Conservation (phyloP, 192 early-diverging fungal species). For the Helicostylum pulchrum region DNA sequence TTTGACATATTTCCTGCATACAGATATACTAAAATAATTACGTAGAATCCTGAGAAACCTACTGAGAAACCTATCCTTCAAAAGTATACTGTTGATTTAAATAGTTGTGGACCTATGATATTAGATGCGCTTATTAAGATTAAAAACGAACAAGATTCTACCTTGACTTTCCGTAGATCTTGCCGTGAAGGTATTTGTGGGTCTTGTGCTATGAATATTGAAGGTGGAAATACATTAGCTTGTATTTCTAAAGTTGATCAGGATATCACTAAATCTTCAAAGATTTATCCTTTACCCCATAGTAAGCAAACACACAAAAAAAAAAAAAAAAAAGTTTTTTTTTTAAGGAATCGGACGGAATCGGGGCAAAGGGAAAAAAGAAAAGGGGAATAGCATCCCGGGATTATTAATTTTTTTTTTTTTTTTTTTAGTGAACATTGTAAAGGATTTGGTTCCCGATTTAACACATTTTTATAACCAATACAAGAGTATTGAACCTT, state of each 20-base stretch:
- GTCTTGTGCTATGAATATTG: constrained; percentile 98
- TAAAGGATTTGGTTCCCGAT: constrained; percentile 97
- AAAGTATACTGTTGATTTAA: constrained; percentile 87
- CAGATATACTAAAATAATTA: not conserved
- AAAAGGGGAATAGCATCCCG: too few relatives aligned
- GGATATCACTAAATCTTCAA: constrained; percentile 58
- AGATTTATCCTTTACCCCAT: constrained; percentile 97
- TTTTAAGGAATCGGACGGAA: too few relatives aligned
- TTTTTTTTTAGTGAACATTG: constrained; percentile 67
- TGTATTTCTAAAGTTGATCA: constrained; percentile 87
- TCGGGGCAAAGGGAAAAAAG: too few relatives aligned
- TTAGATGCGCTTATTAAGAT: constrained; percentile 95
- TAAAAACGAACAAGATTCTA: constrained; percentile 94
- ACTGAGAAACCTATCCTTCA: constrained; percentile 84
- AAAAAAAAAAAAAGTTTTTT: too few relatives aligned
- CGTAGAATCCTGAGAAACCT: constrained; percentile 84
- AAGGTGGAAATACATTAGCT: constrained; percentile 91
- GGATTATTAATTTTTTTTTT: too few relatives aligned
- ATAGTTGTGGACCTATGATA: constrained; percentile 93
- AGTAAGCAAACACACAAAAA: constrained; percentile 56
- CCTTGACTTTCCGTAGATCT: constrained; percentile 91
- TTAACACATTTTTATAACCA: constrained; percentile 97
- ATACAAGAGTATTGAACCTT: constrained; percentile 96
- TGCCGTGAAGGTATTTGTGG: constrained; percentile 98
- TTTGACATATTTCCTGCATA: not conserved